A percentile compares a stretch with the other conserved stretches of the same genome.
Conservation (phyloP, 129 eudicot genomes). For the Escallonia herrerae region DNA sequence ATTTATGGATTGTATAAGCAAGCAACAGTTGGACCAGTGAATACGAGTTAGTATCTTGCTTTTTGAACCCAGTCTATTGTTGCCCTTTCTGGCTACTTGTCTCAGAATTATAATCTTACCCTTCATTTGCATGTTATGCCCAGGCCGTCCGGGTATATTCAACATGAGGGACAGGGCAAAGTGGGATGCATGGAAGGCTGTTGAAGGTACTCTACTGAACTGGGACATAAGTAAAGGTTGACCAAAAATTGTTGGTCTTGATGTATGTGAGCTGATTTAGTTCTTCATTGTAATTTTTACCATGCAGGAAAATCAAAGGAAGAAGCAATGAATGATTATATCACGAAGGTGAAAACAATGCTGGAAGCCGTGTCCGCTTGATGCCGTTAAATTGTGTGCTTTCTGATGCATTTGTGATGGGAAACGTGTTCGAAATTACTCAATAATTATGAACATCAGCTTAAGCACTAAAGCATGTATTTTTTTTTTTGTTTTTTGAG, state of each 20-base stretch:
- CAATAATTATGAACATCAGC: not conserved
- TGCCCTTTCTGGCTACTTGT: not conserved
- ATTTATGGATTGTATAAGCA: constrained; percentile 90
- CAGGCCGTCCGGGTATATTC: constrained; percentile 94
- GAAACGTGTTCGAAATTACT: not conserved
- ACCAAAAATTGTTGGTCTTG: not conserved
- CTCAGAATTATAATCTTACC: not conserved
- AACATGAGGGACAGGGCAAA: constrained; percentile 83
- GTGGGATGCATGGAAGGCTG: constrained; percentile 99
- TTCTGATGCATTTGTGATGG: not conserved
- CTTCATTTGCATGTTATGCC: constrained; percentile 2
- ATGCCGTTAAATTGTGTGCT: constrained; percentile 8
- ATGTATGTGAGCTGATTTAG: too few relatives aligned
- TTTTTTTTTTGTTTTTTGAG: not conserved
- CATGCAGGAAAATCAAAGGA: constrained; percentile 69
- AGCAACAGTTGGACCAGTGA: constrained; percentile 78
- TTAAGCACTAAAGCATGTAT: not conserved
- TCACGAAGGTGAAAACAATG: constrained; percentile 95
- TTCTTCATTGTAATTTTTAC: too few relatives aligned
- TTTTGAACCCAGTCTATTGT: not conserved
- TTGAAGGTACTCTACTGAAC: constrained; percentile 49
- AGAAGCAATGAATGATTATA: constrained; percentile 84
- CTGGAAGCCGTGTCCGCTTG: constrained; percentile 42
- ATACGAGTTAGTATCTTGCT: constrained; percentile 48
- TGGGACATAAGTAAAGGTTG: not conserved